Percentiles rank a stretch among this genome's conserved stretches.
phyloP scores from a whole-genome alignment of 148 eudicot species.

The Rhododendron henanense region DNA sequence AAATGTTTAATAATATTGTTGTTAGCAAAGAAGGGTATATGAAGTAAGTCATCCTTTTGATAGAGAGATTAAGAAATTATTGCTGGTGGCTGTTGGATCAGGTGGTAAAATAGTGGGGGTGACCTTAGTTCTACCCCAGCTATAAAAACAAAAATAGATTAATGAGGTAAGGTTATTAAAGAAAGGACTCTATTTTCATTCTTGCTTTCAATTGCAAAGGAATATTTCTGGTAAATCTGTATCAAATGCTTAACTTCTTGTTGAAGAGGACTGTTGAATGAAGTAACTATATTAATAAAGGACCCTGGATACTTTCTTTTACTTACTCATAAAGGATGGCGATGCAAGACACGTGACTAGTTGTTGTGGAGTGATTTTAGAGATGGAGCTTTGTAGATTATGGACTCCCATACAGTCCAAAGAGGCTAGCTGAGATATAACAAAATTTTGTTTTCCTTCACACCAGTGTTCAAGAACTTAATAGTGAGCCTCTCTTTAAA shows the following conservation, averaged over 20 bases:
- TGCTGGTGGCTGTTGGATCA: not conserved
- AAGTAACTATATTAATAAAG: not conserved
- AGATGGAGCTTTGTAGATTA: not conserved
- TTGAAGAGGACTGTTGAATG: not conserved
- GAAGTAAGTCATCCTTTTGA: not conserved
- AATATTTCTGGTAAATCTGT: not conserved
- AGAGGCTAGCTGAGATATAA: not conserved
- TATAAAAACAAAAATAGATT: not conserved
- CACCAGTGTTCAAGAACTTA: not conserved
- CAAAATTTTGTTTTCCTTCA: not conserved
- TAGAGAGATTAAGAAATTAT: not conserved
- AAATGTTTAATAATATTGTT: not conserved
- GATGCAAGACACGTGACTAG: not conserved
- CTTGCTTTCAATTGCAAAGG: not conserved
- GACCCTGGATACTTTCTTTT: not conserved
- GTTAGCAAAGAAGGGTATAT: not conserved
- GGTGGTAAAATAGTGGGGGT: not conserved
- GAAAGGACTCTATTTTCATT: not conserved
- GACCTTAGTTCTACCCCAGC: not conserved
- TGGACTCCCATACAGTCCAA: not conserved
- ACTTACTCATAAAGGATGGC: not conserved
- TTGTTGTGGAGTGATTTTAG: not conserved
- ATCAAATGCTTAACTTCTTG: not conserved
- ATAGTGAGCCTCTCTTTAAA: not conserved
- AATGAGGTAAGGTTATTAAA: not conserved